Base-by-base conservation (phyloP, 495 filamentous ascomycete genomes). In the Neurospora tetraspora region DNA sequence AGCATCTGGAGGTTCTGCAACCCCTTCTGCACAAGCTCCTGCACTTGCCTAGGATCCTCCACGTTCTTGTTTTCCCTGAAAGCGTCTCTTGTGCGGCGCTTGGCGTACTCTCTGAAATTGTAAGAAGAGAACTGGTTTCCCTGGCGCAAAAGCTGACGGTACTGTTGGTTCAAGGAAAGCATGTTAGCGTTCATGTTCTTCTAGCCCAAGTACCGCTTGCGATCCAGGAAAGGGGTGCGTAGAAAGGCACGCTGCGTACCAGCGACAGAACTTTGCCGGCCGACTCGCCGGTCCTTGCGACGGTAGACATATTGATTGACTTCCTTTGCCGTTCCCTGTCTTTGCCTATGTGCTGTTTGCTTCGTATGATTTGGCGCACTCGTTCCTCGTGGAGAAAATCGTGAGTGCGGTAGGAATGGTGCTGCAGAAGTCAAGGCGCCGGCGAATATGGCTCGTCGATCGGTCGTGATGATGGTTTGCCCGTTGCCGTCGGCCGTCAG, bases 21-120 rank as follows among this genome's bases (percentile, higher is more conserved):
- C 8, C 96, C 96, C 77, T 90, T 91, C 81, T 98, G 93, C 74
- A 98, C 87, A 79, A 97, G 83, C 79, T 96, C 93, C 80, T 98
- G 94, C 80, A 96, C 87, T 82, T 86, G 84, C 74, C 94, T 85
- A 61, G 81, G 80, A 70, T 96, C 94, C 73, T 92, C 88, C 14
- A 87, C 85, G 73, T 84, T 84, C 71, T 86, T 86, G 79, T 96
- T 87, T 81, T 95, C 94, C 72, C 92, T 88, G 80, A 99, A 99
- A 11, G 92, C 89, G 84, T 97, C 96, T 77, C 85, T 85, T 76
- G 96, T 95, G 78, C 96, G 88, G 72, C 96, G 90, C 80, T 89
- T 92, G 38, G 96, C 94, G 83, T 98, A 99, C 77, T 98, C 95
- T 79, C 96, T 89, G 87, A 97, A 99, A 82, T 98, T 98, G 86